A percentile compares a stretch with the other conserved stretches of the same genome.
phyloP scores from a whole-genome alignment of 1,284 basidiomycete genomes.

The Leccinum insigne region DNA sequence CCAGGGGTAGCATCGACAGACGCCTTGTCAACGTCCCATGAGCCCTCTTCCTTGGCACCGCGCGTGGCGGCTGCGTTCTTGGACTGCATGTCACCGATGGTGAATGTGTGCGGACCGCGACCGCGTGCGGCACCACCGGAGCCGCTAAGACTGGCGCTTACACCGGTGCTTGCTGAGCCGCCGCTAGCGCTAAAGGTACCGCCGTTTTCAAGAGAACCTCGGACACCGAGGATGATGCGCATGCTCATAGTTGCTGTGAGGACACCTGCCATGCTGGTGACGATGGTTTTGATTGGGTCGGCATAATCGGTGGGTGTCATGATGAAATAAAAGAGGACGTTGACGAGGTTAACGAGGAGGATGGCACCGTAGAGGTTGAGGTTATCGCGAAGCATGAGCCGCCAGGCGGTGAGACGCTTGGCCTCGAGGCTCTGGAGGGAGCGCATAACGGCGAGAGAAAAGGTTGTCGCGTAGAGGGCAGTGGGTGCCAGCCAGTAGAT shows the following conservation, averaged over 20 bases:
- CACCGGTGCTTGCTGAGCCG: slow-evolving; percentile 43
- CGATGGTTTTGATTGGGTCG: slow-evolving; percentile 78
- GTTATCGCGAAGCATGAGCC: slow-evolving; percentile 83
- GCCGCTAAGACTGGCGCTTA: slow-evolving; percentile 32
- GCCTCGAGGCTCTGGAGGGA: slow-evolving; percentile 59
- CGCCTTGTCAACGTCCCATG: slow-evolving; percentile 52
- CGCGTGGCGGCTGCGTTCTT: slow-evolving; percentile 44
- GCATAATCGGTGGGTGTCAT: slow-evolving; percentile 56
- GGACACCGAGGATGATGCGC: slow-evolving; percentile 77
- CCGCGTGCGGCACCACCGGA: slow-evolving; percentile 35
- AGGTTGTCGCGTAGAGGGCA: slow-evolving; percentile 52
- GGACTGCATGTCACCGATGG: slow-evolving; percentile 58
- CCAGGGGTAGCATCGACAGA: slow-evolving; percentile 38
- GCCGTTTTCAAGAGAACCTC: slow-evolving; percentile 65
- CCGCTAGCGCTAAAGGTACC: slow-evolving; percentile 62
- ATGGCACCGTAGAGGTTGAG: slow-evolving; percentile 81
- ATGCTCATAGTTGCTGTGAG: slow-evolving; percentile 83
- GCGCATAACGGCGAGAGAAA: slow-evolving; percentile 62
- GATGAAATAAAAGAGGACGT: slow-evolving; percentile 82
- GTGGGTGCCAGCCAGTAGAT: slow-evolving; percentile 81
- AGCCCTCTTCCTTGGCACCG: slow-evolving; percentile 29
- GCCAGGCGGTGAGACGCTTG: slow-evolving; percentile 68
- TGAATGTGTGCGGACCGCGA: slow-evolving; percentile 54
- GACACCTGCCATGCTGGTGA: slow-evolving; percentile 78
- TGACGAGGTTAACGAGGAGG: slow-evolving; percentile 74